Evolutionary conservation across 768 basidiomycete species (phyloP).

Genomic region (Suillus decipiens): DNA sequence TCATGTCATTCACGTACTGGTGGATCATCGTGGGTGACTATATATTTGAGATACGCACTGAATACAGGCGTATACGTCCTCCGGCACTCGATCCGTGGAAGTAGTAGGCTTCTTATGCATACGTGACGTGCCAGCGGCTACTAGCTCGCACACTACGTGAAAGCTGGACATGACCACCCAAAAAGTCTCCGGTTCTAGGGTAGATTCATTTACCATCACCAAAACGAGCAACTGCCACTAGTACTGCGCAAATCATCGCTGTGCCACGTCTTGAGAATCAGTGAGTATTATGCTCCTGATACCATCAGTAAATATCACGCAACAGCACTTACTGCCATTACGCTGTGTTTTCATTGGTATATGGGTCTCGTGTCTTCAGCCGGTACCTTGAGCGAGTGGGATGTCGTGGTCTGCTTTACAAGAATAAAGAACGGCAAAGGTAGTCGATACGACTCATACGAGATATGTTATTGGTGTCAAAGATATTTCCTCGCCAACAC

Average conservation of each 20-base stretch:
- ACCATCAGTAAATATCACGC: not conserved
- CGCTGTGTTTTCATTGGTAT: not conserved
- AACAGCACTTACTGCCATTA: not conserved
- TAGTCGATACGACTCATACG: not conserved
- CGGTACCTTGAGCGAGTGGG: not conserved
- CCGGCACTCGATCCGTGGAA: not conserved
- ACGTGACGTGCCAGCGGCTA: not conserved
- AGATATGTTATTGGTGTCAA: not conserved
- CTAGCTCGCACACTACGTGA: not conserved
- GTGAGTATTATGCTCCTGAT: not conserved
- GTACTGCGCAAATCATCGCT: not conserved
- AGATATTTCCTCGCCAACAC: not conserved
- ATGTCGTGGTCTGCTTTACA: not conserved
- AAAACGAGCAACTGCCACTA: not conserved
- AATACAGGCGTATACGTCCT: not conserved
- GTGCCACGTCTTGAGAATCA: slow-evolving; percentile 1
- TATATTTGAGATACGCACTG: not conserved
- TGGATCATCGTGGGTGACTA: not conserved
- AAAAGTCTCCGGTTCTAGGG: not conserved
- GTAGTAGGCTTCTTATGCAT: not conserved
- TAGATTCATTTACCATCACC: not conserved
- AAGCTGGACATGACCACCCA: not conserved
- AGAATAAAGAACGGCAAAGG: not conserved
- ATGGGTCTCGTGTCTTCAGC: not conserved
- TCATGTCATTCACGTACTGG: not conserved